These are phyloP conservation scores for Calonectria leucothoes DNA, from an alignment of 2,329 filamentous ascomycete species.

Conservation along the genomic window DNA sequence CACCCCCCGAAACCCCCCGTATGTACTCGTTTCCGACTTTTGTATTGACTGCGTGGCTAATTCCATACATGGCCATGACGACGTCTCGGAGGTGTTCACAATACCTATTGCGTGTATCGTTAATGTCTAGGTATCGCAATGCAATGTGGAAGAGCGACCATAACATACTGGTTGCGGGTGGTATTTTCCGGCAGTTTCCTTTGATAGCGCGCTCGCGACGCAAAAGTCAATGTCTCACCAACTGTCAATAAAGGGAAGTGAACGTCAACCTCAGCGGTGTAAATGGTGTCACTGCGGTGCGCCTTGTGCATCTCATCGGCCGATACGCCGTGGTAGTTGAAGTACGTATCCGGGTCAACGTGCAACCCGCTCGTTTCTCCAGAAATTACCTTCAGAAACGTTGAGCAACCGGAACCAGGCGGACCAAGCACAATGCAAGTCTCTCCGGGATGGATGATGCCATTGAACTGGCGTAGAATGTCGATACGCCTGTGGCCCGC, in stretches of 20 bases:
- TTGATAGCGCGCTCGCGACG: constrained; percentile 3
- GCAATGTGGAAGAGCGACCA: too few species aligned
- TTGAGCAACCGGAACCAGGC: constrained; percentile 7
- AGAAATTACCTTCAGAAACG: constrained; percentile 12
- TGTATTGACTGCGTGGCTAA: constrained; percentile 77
- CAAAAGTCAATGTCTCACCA: constrained; percentile 14
- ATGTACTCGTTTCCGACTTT: constrained; percentile 75
- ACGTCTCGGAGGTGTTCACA: constrained; percentile 67
- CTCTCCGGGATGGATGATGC: constrained; percentile 11
- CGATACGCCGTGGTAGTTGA: constrained; percentile 17
- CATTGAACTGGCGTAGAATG: constrained; percentile 2
- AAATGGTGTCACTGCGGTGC: constrained; percentile 7
- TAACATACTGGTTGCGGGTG: not conserved
- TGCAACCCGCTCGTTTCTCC: constrained; percentile 11
- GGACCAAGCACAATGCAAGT: constrained; percentile 10
- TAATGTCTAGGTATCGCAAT: not conserved
- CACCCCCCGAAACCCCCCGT: constrained; percentile 79
- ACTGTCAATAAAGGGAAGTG: constrained; percentile 14
- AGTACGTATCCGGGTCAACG: not conserved
- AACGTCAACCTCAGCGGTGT: constrained; percentile 12
- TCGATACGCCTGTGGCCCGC: not conserved
- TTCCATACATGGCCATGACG: constrained; percentile 74
- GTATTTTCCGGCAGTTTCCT: not conserved
- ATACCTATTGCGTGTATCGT: not conserved
- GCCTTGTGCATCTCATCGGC: constrained; percentile 9